Evolutionary conservation across 768 basidiomycete species (phyloP), one percentile per base, ranked within the genome.

Genomic region (Termitomyces sp.): DNA sequence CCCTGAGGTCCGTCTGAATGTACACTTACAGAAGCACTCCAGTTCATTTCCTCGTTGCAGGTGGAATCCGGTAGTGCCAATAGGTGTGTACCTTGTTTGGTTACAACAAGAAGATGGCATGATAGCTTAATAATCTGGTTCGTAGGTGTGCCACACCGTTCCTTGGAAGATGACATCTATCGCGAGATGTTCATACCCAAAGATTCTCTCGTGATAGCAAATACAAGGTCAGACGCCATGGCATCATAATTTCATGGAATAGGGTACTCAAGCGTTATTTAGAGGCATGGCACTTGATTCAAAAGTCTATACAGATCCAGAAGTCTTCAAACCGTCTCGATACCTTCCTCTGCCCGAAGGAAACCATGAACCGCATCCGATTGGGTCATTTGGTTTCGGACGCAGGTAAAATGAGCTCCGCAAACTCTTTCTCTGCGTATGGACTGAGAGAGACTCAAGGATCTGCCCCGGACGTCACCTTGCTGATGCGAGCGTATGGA

Each of bases 381-480:
- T 1, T 44, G 58, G 23, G 27, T 22, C 56, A 1, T 70, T 66
- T 40, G 68, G 68, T 12, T 68, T 63, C 35, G 57, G 57, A 22
- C 42, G 52, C 31, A 54, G 59, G 59, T 60, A n/a, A 27, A 7
- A 15, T 7, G 11, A n/a, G 29, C n/a, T 48, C 46, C 12, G 10
- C 6, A 5, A 7, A 39, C 3, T n/a, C n/a, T 9, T 36, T 20
- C 22, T 46, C 29, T 39, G 15, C 13, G 13, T 18, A 12, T 39
- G 18, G 13, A 5, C 38, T 18, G 38, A 39, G 38, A 39, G 11
- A 12, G 38, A 16, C 35, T 7, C 16, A n/a, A 68, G 66, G 20
- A 62, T 73, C 7, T 78, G 77, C 46, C 72, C 76, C 12, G 80
- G 78, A 5, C 61, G 68, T 18, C 52, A 75, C 42, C 61, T 82